Percentiles rank a stretch among this genome's conserved stretches.
These are phyloP conservation scores for Saposhnikovia divaricata DNA, from an alignment of 129 eudicot genomes.

Conservation along the genomic window DNA sequence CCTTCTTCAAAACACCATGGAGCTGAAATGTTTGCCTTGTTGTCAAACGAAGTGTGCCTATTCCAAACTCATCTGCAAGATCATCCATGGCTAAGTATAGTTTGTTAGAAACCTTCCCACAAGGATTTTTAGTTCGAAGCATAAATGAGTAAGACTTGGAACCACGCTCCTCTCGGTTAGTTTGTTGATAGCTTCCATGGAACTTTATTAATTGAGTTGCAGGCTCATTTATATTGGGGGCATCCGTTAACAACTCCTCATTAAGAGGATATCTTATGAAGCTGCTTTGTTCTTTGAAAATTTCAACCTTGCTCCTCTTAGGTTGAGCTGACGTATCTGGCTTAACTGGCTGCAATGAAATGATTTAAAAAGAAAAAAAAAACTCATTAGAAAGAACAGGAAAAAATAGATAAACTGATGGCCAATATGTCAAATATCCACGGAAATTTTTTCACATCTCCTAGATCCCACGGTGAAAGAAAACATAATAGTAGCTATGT, in stretches of 20 bases:
- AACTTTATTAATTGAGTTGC: constrained; percentile 95
- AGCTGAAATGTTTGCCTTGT: constrained; percentile 98
- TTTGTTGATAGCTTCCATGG: constrained; percentile 98
- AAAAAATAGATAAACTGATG: neutral
- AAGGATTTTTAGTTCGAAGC: constrained; percentile 99
- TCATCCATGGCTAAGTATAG: constrained; percentile 96
- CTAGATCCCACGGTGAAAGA: neutral
- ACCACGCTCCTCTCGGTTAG: constrained; percentile 80
- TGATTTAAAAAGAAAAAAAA: too few relatives aligned
- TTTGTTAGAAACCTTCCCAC: constrained; percentile 87
- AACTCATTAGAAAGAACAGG: neutral
- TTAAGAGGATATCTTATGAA: constrained; percentile 91
- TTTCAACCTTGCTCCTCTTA: constrained; percentile 95
- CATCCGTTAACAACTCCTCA: constrained; percentile 80
- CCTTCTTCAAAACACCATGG: constrained; percentile 84
- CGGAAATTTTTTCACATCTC: neutral
- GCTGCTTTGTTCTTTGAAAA: constrained; percentile 89
- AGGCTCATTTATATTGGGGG: constrained; percentile 83
- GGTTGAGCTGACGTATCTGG: constrained; percentile 56
- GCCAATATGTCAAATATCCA: neutral
- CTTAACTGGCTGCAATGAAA: constrained; percentile 69
- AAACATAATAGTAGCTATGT: neutral
- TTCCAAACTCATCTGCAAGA: constrained; percentile 94
- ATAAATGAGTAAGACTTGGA: constrained; percentile 75
- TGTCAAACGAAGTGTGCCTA: constrained; percentile 86